phyloP scores from a whole-genome alignment of 2,329 filamentous ascomycete genomes.

The Tolypocladium endophyticum region DNA sequence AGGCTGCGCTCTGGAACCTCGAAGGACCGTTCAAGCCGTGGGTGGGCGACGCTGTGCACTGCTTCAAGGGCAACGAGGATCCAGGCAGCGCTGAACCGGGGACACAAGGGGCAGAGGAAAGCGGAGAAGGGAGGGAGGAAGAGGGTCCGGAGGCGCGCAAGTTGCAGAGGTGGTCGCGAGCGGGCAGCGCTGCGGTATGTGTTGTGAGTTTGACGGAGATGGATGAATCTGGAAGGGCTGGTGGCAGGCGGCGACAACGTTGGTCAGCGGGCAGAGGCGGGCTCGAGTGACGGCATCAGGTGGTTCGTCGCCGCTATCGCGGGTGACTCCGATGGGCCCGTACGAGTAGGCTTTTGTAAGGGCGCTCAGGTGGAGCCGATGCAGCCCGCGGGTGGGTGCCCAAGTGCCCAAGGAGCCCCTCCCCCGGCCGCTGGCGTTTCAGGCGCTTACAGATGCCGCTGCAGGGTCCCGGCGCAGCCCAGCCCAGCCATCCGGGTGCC shows the following conservation, averaged over 20 bases:
- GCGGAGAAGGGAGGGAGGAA: neutral
- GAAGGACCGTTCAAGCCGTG: neutral
- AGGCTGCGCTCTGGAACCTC: neutral
- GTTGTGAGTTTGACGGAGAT: neutral
- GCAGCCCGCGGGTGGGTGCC: neutral
- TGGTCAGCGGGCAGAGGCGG: neutral
- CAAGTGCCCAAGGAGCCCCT: neutral
- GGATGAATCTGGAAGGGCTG: neutral
- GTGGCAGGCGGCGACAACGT: neutral
- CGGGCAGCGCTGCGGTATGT: neutral
- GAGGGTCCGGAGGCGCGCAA: neutral
- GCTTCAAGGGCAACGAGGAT: neutral
- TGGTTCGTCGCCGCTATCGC: neutral
- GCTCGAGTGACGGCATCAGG: constrained; percentile 10
- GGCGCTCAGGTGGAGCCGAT: neutral
- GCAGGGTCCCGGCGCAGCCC: neutral
- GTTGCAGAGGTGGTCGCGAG: neutral
- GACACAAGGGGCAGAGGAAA: neutral
- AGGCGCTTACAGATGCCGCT: neutral
- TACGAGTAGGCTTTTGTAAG: too few species aligned
- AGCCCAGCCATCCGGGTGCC: neutral
- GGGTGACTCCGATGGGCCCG: neutral
- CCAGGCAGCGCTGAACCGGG: neutral
- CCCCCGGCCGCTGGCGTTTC: neutral
- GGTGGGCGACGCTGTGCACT: neutral